A percentile compares a stretch with the other conserved stretches of the same genome.
phyloP scores from a whole-genome alignment of 2,329 filamentous ascomycete genomes.

The Penicillium thymicola region DNA sequence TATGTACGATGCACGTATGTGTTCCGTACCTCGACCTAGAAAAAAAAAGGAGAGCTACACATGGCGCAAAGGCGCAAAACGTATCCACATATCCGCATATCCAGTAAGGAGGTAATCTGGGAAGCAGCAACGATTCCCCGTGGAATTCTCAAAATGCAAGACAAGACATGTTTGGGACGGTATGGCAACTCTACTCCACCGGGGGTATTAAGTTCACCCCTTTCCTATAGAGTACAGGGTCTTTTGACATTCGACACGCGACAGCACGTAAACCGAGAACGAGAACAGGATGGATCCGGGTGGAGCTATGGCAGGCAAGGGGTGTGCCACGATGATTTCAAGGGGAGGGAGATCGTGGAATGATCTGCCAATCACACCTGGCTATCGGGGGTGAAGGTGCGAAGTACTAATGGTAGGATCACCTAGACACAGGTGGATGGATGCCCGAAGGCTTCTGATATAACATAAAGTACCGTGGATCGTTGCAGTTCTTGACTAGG shows the following conservation, averaged over 20 bases:
- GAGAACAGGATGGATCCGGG: not conserved
- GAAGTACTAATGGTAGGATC: not conserved
- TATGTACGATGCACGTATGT: not conserved
- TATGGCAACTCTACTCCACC: not conserved
- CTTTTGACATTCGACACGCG: conserved; percentile 1
- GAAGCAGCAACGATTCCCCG: not conserved
- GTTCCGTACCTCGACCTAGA: not conserved
- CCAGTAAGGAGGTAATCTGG: not conserved
- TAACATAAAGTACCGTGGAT: not conserved
- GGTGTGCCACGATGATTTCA: conserved; percentile 4
- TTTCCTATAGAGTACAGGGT: not conserved
- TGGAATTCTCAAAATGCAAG: conserved; percentile 4
- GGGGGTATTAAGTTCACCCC: not conserved
- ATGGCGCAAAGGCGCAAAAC: conserved; percentile 3
- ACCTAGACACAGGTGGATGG: not conserved
- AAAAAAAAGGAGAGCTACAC: not conserved
- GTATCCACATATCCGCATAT: not conserved
- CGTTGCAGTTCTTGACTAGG: not conserved
- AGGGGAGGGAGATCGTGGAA: conserved; percentile 16
- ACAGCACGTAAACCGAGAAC: not conserved
- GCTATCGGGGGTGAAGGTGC: not conserved
- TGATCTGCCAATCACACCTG: conserved; percentile 17
- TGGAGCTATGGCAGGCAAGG: conserved; percentile 1
- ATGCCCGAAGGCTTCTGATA: not conserved
- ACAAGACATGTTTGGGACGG: conserved; percentile 3